Conservation (phyloP, 23 red algal species). For the Agarophyton chilense region DNA sequence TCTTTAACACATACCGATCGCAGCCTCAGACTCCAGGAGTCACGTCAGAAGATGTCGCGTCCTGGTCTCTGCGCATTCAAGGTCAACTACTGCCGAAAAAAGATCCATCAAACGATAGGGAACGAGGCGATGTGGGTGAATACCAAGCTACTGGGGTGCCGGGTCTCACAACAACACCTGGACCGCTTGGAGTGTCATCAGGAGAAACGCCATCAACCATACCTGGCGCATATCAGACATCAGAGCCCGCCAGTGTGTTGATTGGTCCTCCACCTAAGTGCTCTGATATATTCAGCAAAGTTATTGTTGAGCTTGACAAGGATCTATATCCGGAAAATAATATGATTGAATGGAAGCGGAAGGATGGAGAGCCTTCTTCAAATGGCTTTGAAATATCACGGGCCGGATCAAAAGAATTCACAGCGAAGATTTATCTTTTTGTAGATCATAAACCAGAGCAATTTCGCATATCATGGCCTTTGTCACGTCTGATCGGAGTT, state of each 20-base stretch:
- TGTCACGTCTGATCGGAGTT: conserved; percentile 77
- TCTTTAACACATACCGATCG: conserved; percentile 72
- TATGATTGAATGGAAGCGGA: conserved; percentile 82
- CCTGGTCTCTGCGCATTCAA: conserved; percentile 72
- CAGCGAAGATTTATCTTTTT: conserved; percentile 76
- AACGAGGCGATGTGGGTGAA: background rate
- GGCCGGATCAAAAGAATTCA: conserved; percentile 52
- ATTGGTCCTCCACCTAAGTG: conserved; percentile 56
- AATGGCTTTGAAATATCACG: conserved; percentile 89
- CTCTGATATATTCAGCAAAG: conserved; percentile 77
- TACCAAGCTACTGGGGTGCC: conserved; percentile 3
- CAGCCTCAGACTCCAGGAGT: conserved; percentile 40
- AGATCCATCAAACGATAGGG: background rate
- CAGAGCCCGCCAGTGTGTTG: conserved; percentile 16
- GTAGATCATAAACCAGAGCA: conserved; percentile 61
- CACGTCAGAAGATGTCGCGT: conserved; percentile 48
- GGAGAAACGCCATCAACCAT: background rate
- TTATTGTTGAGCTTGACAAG: conserved; percentile 86
- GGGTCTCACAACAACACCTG: conserved; percentile 14
- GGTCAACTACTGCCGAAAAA: conserved; percentile 48
- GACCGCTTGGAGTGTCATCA: background rate
- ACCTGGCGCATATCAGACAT: background rate
- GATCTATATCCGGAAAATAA: conserved; percentile 71
- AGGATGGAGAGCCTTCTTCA: conserved; percentile 60
- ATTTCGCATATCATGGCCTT: conserved; percentile 67